Evolutionary conservation across 78 protist species (phyloP).

Genomic region (Anaeramoeba flamelloides): DNA sequence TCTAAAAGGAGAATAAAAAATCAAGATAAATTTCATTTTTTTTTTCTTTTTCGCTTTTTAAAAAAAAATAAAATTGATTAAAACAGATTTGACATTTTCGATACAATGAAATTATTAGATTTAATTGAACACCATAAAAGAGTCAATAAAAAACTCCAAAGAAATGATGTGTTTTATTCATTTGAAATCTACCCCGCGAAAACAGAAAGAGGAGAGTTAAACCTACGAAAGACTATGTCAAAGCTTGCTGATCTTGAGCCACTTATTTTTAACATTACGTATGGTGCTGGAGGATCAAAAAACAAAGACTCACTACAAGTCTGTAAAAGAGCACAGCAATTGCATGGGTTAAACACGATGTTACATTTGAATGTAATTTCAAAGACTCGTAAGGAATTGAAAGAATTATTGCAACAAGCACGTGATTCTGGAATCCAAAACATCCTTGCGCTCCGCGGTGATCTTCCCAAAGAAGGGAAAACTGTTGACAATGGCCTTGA

Average conservation of each 20-base stretch:
- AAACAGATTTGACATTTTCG: no score
- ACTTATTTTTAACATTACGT: conserved; percentile 62
- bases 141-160: no score
- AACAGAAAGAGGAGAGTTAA: conserved; percentile 47
- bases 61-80: no score
- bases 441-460: conserved; percentile 73
- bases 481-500: conserved; percentile 51
- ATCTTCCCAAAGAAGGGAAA: conserved; percentile 48
- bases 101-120: no score
- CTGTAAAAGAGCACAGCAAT: conserved; percentile 28
- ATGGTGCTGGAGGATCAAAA: conserved; percentile 57
- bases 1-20: no score
- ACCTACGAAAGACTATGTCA: conserved; percentile 29
- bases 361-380: conserved; percentile 75
- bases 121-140: no score
- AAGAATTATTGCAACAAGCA: conserved; percentile 31
- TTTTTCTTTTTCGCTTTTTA: no score
- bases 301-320: conserved; percentile 39
- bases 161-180: conserved; percentile 36
- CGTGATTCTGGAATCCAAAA: conserved; percentile 55
- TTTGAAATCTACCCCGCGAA: conserved; percentile 63
- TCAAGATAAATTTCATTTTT: no score
- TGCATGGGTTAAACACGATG: conserved; percentile 41
- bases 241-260: conserved; percentile 38
- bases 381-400: conserved; percentile 31